Conservation (phyloP, 805 yeast genomes). For the Saccharomycopsis sp. region DNA sequence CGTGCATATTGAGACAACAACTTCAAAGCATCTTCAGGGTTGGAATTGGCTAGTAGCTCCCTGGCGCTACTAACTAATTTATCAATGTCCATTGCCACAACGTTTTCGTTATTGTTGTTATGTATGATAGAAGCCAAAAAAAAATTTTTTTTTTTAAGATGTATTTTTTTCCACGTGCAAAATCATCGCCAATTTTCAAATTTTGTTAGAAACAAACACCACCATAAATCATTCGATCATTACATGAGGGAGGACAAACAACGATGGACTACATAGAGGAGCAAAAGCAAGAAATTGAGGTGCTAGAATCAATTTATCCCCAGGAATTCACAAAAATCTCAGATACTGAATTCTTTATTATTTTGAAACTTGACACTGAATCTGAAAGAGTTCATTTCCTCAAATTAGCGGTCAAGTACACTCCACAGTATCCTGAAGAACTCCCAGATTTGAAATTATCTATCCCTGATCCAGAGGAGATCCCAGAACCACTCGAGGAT, state of each 20-base stretch:
- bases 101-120: neutral
- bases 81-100: neutral
- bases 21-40: slow-evolving; percentile 49
- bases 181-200: neutral
- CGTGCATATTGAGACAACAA: slow-evolving; percentile 33
- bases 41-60: slow-evolving; percentile 38
- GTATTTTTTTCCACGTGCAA: neutral
- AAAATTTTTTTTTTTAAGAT: neutral
- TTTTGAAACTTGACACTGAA: slow-evolving; percentile 59
- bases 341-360: slow-evolving; percentile 48
- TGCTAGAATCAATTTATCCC: slow-evolving; percentile 86
- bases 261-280: slow-evolving; percentile 75
- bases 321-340: slow-evolving; percentile 59
- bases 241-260: neutral
- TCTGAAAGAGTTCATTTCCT: slow-evolving; percentile 53
- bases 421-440: slow-evolving; percentile 76
- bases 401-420: slow-evolving; percentile 57
- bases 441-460: slow-evolving; percentile 51
- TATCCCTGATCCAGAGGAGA: slow-evolving; percentile 19
- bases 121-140: too few species aligned
- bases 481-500: slow-evolving; percentile 22
- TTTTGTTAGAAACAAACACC: too few species aligned
- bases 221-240: too few species aligned
- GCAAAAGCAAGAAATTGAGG: slow-evolving; percentile 84
- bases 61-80: slow-evolving; percentile 32